Evolutionary conservation across 805 yeast species (phyloP).

Genomic region (Candida chauliodis): DNA sequence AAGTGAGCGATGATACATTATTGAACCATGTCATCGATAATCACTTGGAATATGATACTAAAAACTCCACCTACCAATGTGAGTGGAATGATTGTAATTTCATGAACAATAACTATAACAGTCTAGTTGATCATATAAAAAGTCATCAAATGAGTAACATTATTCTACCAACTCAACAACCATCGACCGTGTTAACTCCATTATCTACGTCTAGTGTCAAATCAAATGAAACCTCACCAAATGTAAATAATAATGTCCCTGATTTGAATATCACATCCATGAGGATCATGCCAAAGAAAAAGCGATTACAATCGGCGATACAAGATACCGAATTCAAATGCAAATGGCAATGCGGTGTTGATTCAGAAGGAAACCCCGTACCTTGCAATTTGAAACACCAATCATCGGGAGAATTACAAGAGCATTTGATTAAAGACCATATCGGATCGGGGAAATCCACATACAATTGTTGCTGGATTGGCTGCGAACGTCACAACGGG

Average conservation of each 20-base stretch:
- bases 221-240: slow-evolving; percentile 12
- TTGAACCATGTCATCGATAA: slow-evolving; percentile 38
- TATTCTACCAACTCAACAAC: background rate
- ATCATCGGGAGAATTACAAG: slow-evolving; percentile 59
- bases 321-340: slow-evolving; percentile 41
- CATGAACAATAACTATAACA: slow-evolving; percentile 47
- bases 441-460: slow-evolving; percentile 68
- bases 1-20: slow-evolving; percentile 30
- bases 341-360: slow-evolving; percentile 36
- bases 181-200: slow-evolving; percentile 12
- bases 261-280: slow-evolving; percentile 31
- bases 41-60: slow-evolving; percentile 39
- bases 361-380: slow-evolving; percentile 24
- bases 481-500: slow-evolving; percentile 60
- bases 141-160: slow-evolving; percentile 21
- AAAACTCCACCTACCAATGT: slow-evolving; percentile 42
- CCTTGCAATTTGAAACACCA: slow-evolving; percentile 51
- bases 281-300: slow-evolving; percentile 26
- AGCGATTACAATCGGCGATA: slow-evolving; percentile 6
- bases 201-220: slow-evolving; percentile 5
- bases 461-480: slow-evolving; percentile 75
- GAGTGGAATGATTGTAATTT: slow-evolving; percentile 76
- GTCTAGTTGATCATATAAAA: slow-evolving; percentile 53
- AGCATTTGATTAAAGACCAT: slow-evolving; percentile 67
- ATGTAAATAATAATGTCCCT: background rate